Evolutionary conservation across 192 early-diverging fungal genomes (phyloP).

Genomic region (Gonapodya sp.): DNA sequence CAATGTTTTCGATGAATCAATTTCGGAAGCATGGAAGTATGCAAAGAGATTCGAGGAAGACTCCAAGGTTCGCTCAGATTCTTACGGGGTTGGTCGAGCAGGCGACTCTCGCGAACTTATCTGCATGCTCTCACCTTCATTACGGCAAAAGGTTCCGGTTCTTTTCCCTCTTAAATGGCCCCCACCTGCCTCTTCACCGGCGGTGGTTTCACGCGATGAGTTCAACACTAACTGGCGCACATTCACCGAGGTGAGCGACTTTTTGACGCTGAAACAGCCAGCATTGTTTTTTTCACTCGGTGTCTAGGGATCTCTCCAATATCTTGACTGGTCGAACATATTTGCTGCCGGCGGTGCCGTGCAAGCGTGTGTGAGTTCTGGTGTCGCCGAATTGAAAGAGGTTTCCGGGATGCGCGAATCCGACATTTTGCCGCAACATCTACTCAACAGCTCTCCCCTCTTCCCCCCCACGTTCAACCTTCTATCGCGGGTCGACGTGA

Average conservation of each 20-base stretch:
- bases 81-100: background rate
- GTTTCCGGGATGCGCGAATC: too few species aligned
- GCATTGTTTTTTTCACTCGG: background rate
- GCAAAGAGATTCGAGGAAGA: background rate
- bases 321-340: conserved; percentile 20
- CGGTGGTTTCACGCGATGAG: conserved; percentile 15
- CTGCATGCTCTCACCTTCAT: too few species aligned
- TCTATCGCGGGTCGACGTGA: conserved; percentile 13
- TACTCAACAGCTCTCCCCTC: background rate
- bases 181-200: background rate
- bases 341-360: conserved; percentile 22
- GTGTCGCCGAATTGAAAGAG: conserved; percentile 1
- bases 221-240: conserved; percentile 21
- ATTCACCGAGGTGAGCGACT: conserved; percentile 20
- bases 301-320: background rate
- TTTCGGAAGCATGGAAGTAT: background rate
- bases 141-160: conserved; percentile 11
- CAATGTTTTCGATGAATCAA: background rate
- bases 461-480: background rate
- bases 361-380: conserved; percentile 16
- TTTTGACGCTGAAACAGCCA: background rate
- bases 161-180: conserved; percentile 15
- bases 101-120: too few species aligned
- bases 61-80: background rate
- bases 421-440: too few species aligned